A percentile compares a stretch with the other conserved stretches of the same genome.
phyloP scores from a whole-genome alignment of 208 protist genomes.

The Naegleria lovaniensis region DNA sequence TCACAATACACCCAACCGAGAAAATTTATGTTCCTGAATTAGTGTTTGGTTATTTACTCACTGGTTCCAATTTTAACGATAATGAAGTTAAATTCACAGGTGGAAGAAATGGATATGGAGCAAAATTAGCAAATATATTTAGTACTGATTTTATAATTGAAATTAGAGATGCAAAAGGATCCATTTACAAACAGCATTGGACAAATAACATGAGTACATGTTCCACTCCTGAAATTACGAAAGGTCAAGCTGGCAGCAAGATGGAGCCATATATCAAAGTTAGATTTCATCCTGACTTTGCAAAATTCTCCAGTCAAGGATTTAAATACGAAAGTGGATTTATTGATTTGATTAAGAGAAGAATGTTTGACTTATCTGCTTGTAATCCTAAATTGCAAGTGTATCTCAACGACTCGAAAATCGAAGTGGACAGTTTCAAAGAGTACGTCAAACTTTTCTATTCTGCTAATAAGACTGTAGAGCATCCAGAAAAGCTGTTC shows the following conservation, averaged over 20 bases:
- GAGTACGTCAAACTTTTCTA: constrained; percentile 87
- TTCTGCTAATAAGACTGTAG: constrained; percentile 27
- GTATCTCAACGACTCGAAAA: constrained; percentile 84
- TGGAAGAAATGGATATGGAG: constrained; percentile 93
- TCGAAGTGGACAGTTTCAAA: constrained; percentile 86
- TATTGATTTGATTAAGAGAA: constrained; percentile 73
- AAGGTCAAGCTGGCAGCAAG: constrained; percentile 22
- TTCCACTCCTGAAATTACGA: neutral
- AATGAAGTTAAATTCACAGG: constrained; percentile 74
- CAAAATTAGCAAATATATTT: constrained; percentile 98
- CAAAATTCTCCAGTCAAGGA: constrained; percentile 61
- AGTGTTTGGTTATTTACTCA: constrained; percentile 93
- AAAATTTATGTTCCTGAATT: constrained; percentile 92
- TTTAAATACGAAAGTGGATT: constrained; percentile 61
- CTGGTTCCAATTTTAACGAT: constrained; percentile 94
- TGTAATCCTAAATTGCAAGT: constrained; percentile 81
- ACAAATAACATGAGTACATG: constrained; percentile 89
- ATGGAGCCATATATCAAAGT: constrained; percentile 67
- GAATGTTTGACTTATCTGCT: constrained; percentile 80
- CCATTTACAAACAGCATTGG: constrained; percentile 87
- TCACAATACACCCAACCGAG: constrained; percentile 76
- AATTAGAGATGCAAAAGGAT: constrained; percentile 73
- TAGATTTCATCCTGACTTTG: constrained; percentile 76
- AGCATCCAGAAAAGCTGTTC: constrained; percentile 29
- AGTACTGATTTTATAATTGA: constrained; percentile 92